Evolutionary conservation across 2,329 filamentous ascomycete genomes (phyloP), one percentile per base, ranked within the genome.

Genomic region (Arthroderma sp.): DNA sequence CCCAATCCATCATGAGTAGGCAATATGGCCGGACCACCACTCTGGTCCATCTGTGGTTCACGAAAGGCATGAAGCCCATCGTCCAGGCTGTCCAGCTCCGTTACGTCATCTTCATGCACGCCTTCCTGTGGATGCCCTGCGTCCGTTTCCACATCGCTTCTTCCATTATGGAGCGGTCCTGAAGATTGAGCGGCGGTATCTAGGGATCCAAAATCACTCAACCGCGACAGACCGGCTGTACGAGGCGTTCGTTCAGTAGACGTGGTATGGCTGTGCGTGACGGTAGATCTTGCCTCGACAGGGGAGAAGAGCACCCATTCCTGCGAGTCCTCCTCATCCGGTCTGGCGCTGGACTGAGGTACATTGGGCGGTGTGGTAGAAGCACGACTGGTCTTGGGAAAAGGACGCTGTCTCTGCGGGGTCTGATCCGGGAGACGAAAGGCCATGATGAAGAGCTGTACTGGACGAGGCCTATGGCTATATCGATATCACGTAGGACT

Each of bases 221-320:
- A 75, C 60, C 82, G 83, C 39, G 88, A 93, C 61, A 82, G 80
- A 38, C 85, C 87, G 28, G 83, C 77, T 44, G 82, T 86, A 70
- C 68, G 86, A 76, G 71, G 81, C 63, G 75, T 91, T 68, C 71
- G 83, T 75, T 74, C 80, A 66, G 71, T 87, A 70, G 70, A 81
- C 51, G 83, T 82, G 38, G 87, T 83, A 59, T 80, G 83, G 47
- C 84, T 88, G 55, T 84, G 79, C 61, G 86, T 84, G 4, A 83
- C 83, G 9, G 79, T 79, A 19, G 86, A 85, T 6, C 17, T 23
- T 15, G 59, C 58, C 31, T 62, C 57, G 17, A 79, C 79, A 1
- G 88, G 88, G 6, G 90, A 88, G 76, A 98, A 98, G 62, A 98
- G 82, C 56, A 97, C 86, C 93, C 93, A 98, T 80, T 95, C 91